phyloP scores from a whole-genome alignment of 352 stramenopile species.

The Phytophthora kernoviae region DNA sequence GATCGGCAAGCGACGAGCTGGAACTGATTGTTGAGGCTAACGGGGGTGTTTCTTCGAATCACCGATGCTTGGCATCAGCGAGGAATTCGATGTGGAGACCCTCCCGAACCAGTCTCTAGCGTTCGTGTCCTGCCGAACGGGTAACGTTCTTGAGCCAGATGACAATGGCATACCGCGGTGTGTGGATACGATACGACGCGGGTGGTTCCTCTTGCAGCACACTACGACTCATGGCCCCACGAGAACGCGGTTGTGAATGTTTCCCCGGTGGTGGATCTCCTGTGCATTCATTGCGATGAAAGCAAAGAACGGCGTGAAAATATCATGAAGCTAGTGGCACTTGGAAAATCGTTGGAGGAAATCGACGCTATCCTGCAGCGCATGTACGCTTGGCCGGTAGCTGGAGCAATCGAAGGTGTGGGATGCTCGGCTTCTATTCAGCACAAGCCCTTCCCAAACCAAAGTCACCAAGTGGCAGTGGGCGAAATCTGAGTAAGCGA shows the following conservation, averaged over 20 bases:
- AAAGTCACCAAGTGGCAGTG: no score
- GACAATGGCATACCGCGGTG: conserved; percentile 18
- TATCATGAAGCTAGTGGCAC: conserved; percentile 25
- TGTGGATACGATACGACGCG: conserved; percentile 22
- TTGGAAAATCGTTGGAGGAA: conserved; percentile 31
- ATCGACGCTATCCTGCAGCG: conserved; percentile 28
- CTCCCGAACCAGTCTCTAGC: conserved; percentile 20
- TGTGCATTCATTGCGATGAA: conserved; percentile 10
- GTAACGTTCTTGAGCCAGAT: conserved; percentile 22
- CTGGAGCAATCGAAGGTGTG: background rate
- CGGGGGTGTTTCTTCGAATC: conserved; percentile 32
- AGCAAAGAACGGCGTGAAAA: conserved; percentile 20
- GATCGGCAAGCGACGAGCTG: conserved; percentile 5
- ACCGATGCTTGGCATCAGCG: conserved; percentile 17
- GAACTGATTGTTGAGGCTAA: conserved; percentile 29
- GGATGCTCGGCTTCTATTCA: background rate
- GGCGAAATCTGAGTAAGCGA: no score
- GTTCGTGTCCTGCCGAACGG: conserved; percentile 26
- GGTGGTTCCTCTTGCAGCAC: conserved; percentile 26
- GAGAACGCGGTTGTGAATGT: conserved; percentile 1
- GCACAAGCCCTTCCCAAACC: background rate
- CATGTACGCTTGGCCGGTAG: conserved; percentile 23
- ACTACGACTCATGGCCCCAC: background rate
- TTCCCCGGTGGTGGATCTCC: background rate
- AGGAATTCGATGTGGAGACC: conserved; percentile 25